Percentiles rank a stretch among this genome's conserved stretches.
These are phyloP conservation scores for Colletotrichum spinosum DNA, from an alignment of 2,329 filamentous ascomycete genomes.

Conservation along the genomic window DNA sequence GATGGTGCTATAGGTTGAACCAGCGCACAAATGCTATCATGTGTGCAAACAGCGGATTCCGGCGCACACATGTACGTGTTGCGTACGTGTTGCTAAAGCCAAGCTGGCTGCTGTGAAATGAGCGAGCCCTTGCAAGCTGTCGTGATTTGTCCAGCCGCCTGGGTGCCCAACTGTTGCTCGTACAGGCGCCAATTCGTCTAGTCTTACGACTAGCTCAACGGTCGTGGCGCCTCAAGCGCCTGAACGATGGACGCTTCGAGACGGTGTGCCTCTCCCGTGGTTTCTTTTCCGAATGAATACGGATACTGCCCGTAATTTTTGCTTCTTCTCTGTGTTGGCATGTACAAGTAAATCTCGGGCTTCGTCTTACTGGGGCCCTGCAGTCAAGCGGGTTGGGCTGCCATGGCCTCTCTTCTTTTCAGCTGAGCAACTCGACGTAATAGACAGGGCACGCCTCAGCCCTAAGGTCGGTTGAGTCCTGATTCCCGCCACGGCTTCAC, in stretches of 20 bases:
- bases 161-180: no score
- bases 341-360: neutral
- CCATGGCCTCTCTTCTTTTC: conserved; percentile 13
- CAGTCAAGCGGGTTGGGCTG: conserved; percentile 1
- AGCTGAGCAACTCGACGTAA: conserved; percentile 23
- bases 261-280: neutral
- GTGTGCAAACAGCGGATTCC: no score
- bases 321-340: conserved; percentile 14
- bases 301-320: neutral
- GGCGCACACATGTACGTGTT: no score
- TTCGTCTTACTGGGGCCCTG: neutral
- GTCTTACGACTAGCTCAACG: conserved; percentile 18
- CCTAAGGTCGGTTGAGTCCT: conserved; percentile 24
- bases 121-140: no score
- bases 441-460: conserved; percentile 27
- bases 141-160: no score
- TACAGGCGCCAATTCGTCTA: neutral
- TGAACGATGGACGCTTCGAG: neutral
- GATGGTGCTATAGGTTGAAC: no score
- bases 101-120: no score
- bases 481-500: conserved; percentile 4
- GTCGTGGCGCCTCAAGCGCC: conserved; percentile 1
- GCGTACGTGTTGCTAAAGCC: no score
- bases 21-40: no score
- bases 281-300: neutral